phyloP scores from a whole-genome alignment of 2,329 filamentous ascomycete genomes.

The Sclerotinia borealis region DNA sequence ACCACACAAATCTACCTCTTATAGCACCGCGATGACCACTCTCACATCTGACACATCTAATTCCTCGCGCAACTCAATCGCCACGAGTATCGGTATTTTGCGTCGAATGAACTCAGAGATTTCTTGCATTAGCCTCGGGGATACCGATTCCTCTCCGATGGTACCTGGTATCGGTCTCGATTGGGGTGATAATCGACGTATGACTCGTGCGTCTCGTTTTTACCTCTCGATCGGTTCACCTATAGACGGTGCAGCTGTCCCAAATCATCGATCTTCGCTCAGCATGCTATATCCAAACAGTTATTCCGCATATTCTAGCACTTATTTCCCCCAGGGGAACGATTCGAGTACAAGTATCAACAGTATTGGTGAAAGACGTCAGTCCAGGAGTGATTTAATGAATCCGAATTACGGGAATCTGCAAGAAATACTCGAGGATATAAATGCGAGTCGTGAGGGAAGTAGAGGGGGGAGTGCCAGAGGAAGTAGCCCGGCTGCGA shows the following conservation, averaged over 20 bases:
- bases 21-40: neutral
- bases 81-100: slow-evolving; percentile 10
- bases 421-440: slow-evolving; percentile 3
- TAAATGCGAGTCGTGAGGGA: neutral
- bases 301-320: neutral
- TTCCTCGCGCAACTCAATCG: slow-evolving; percentile 7
- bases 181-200: neutral
- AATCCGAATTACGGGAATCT: neutral
- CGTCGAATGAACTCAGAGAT: slow-evolving; percentile 16
- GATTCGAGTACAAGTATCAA: slow-evolving; percentile 1
- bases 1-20: slow-evolving; percentile 4
- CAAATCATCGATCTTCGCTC: neutral
- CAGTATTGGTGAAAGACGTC: neutral
- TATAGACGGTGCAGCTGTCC: neutral
- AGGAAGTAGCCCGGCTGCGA: neutral
- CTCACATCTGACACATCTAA: neutral
- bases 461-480: neutral
- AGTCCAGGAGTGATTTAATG: neutral
- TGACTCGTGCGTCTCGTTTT: slow-evolving; percentile 1
- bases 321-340: neutral
- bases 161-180: neutral
- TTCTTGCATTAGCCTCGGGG: neutral
- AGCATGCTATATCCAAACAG: neutral
- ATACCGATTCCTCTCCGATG: neutral
- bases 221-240: slow-evolving; percentile 6